Evolutionary conservation across 2,329 filamentous ascomycete species (phyloP).

Genomic region (Botryosphaeria dothidea): DNA sequence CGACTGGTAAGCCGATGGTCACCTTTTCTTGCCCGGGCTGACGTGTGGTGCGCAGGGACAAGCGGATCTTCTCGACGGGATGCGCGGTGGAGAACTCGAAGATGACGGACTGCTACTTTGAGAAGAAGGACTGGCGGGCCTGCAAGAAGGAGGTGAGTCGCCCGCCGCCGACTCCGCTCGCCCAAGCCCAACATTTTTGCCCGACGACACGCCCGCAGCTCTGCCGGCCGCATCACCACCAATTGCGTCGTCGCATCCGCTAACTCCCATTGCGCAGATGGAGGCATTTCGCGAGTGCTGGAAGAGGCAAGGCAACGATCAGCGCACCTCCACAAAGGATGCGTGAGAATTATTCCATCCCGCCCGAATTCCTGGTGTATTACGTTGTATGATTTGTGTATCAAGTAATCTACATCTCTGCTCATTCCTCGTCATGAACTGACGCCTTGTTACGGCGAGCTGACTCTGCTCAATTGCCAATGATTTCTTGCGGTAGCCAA

Average conservation of each 20-base stretch:
- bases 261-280: conserved; percentile 64
- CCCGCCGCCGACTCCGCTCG: background rate
- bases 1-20: conserved; percentile 70
- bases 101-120: conserved; percentile 93
- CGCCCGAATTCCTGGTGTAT: background rate
- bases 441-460: too few relatives aligned
- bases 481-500: too few relatives aligned
- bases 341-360: conserved; percentile 40
- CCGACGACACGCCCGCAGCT: conserved; percentile 3
- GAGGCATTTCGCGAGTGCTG: conserved; percentile 86
- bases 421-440: too few relatives aligned
- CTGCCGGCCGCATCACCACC: conserved; percentile 2
- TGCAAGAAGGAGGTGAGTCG: conserved; percentile 81
- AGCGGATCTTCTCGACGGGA: conserved; percentile 95
- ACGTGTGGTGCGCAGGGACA: conserved; percentile 67
- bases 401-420: too few relatives aligned
- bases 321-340: conserved; percentile 77
- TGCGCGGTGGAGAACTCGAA: conserved; percentile 83
- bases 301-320: conserved; percentile 85
- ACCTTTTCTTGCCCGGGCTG: background rate
- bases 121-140: conserved; percentile 91
- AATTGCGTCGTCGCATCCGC: background rate
- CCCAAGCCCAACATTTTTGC: conserved; percentile 5
- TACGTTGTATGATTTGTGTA: background rate
- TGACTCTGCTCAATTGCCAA: too few relatives aligned